Conservation (phyloP, 257 asterid genomes). For the Phtheirospermum japonicum region DNA sequence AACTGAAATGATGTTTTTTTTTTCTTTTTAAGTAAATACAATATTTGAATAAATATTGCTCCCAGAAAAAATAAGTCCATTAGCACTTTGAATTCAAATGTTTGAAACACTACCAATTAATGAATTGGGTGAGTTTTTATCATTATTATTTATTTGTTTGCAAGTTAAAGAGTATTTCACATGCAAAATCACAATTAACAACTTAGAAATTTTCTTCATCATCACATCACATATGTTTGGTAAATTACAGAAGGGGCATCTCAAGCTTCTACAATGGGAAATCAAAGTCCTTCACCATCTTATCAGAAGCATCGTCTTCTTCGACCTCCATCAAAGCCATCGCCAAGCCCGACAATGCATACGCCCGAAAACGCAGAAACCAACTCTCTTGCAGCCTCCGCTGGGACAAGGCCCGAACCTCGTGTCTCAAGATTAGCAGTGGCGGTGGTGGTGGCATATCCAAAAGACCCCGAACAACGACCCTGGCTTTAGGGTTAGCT, state of each 20-base stretch:
- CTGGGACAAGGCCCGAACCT: slow-evolving; percentile 40
- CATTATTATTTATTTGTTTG: too few relatives aligned
- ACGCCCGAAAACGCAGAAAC: slow-evolving; percentile 49
- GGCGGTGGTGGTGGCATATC: slow-evolving; percentile 41
- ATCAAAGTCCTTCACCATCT: slow-evolving; percentile 58
- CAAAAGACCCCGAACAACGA: slow-evolving; percentile 35
- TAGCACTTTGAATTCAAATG: too few relatives aligned
- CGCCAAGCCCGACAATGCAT: slow-evolving; percentile 51
- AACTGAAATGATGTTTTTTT: too few relatives aligned
- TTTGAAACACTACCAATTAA: too few relatives aligned
- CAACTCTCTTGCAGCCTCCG: slow-evolving; percentile 33
- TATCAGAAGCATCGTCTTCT: slow-evolving; percentile 41
- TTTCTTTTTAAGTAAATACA: too few relatives aligned
- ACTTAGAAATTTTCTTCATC: background rate
- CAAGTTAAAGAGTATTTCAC: too few relatives aligned
- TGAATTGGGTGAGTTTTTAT: too few relatives aligned
- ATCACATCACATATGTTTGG: background rate
- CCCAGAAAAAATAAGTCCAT: too few relatives aligned
- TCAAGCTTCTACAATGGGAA: slow-evolving; percentile 67
- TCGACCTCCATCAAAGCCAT: slow-evolving; percentile 41
- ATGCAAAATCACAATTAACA: too few relatives aligned
- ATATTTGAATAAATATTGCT: too few relatives aligned
- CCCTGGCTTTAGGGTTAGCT: slow-evolving; percentile 34
- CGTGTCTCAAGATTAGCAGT: slow-evolving; percentile 31
- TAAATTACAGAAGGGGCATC: slow-evolving; percentile 45